These are phyloP conservation scores for Tetrahymena elliotti DNA, from an alignment of 73 alveolate genomes.

Conservation along the genomic window DNA sequence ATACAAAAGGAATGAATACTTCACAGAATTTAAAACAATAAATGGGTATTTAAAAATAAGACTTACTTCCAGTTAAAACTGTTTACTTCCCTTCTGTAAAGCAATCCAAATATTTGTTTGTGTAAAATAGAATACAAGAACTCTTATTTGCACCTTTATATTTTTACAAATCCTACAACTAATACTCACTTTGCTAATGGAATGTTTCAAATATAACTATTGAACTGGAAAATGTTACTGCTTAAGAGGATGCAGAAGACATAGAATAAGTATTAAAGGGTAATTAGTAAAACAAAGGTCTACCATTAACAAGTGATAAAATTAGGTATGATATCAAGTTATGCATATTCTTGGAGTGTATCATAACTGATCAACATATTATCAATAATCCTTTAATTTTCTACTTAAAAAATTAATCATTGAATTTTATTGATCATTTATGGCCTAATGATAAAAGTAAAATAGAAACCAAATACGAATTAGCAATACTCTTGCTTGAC, in stretches of 20 bases:
- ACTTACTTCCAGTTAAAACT: not conserved
- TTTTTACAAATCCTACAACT: not conserved
- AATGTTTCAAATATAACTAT: not conserved
- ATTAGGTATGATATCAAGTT: not conserved
- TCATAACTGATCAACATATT: not conserved
- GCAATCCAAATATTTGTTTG: not conserved
- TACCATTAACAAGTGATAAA: not conserved
- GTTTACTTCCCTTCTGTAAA: not conserved
- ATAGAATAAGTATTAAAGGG: not conserved
- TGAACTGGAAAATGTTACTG: not conserved
- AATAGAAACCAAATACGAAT: not conserved
- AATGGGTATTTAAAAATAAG: not conserved
- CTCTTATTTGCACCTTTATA: not conserved
- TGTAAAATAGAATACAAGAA: not conserved
- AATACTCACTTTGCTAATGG: not conserved
- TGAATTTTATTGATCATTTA: not conserved
- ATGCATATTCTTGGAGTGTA: not conserved
- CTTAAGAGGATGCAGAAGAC: not conserved
- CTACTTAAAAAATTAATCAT: not conserved
- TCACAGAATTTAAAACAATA: not conserved
- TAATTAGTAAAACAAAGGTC: not conserved
- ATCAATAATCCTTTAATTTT: not conserved
- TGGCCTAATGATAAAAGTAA: not conserved
- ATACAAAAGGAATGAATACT: not conserved
- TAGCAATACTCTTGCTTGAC: not conserved